Evolutionary conservation across 306 rosid species (phyloP).

Genomic region (Citrullus mucosospermus): DNA sequence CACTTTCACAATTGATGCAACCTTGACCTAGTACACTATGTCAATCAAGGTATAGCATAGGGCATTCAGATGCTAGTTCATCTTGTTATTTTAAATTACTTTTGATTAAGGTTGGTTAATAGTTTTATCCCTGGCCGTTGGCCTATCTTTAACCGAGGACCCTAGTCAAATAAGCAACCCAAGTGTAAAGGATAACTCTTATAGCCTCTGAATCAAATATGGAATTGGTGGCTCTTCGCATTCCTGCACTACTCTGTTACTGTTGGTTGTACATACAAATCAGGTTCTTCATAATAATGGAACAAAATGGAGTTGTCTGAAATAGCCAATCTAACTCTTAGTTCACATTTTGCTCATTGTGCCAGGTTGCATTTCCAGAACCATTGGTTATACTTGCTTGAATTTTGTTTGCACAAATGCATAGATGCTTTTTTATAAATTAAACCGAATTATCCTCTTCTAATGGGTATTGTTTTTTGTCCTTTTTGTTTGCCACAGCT

Average conservation of each 20-base stretch:
- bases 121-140: background rate
- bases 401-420: background rate
- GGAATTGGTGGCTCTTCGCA: background rate
- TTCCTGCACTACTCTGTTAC: background rate
- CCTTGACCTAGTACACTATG: background rate
- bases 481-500: conserved; percentile 40
- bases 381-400: background rate
- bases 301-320: background rate
- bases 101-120: background rate
- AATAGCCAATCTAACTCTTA: background rate
- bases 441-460: background rate
- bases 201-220: too few relatives aligned
- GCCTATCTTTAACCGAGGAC: background rate
- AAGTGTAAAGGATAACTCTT: background rate
- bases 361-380: background rate
- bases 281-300: background rate
- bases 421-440: background rate
- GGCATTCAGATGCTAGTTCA: background rate
- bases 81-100: background rate
- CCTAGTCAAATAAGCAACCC: background rate
- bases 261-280: background rate
- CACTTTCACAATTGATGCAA: background rate
- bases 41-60: background rate
- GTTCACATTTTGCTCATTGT: background rate
- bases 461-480: background rate